Evolutionary conservation across 768 basidiomycete genomes (phyloP).

Genomic region (Calocybe indica): DNA sequence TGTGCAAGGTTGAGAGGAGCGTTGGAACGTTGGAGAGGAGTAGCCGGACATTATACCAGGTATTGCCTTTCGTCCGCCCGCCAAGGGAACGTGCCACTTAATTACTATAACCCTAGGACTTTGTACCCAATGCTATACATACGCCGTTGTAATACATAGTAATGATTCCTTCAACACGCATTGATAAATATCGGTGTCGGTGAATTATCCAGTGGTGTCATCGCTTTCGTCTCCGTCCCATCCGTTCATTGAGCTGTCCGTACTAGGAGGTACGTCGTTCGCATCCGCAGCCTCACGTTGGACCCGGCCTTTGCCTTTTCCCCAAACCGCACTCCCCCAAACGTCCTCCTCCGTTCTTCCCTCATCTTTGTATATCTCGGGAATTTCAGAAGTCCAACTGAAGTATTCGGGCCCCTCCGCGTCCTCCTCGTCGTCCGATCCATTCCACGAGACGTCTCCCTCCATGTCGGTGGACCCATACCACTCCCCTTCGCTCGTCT

Average conservation of each 20-base stretch:
- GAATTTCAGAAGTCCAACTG: conserved; percentile 8
- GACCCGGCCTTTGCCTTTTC: conserved; percentile 3
- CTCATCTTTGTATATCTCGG: not conserved
- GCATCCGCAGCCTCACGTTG: conserved; percentile 1
- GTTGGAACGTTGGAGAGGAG: not conserved
- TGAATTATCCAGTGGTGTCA: conserved; percentile 19
- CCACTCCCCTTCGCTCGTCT: conserved; percentile 20
- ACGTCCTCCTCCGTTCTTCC: conserved; percentile 1
- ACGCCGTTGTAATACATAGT: too few relatives aligned
- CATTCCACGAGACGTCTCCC: conserved; percentile 35
- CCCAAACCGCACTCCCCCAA: conserved; percentile 3
- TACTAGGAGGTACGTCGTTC: conserved; percentile 16
- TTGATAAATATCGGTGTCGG: too few relatives aligned
- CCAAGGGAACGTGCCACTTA: too few relatives aligned
- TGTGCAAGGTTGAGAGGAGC: not conserved
- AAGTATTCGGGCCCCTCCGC: conserved; percentile 12
- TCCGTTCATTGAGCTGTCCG: conserved; percentile 28
- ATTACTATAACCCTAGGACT: too few relatives aligned
- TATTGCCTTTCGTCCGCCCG: not conserved
- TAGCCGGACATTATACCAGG: not conserved
- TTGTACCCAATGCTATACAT: too few relatives aligned
- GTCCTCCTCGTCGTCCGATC: conserved; percentile 29
- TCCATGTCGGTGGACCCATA: conserved; percentile 31
- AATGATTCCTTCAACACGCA: too few relatives aligned
- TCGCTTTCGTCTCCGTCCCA: conserved; percentile 44